Base-by-base conservation (phyloP, 192 early-diverging fungal species). In the Gorgonomyces haynaldii region DNA sequence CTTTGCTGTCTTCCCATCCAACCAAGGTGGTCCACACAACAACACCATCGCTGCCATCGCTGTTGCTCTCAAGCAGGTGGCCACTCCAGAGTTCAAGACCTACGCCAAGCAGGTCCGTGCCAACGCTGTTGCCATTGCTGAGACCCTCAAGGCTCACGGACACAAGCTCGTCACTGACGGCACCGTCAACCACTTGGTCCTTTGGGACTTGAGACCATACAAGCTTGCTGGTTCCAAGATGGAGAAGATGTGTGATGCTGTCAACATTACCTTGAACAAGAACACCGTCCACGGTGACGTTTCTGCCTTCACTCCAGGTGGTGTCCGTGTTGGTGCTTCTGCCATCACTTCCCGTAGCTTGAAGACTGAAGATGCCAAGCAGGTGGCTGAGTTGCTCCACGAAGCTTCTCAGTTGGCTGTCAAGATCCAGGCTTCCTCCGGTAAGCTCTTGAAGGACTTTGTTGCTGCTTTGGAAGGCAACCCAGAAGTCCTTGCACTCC, bases 21-120 rank as follows among this genome's bases (percentile, higher is more conserved):
- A 88, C 79, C 96, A 99, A 78, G 96, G 96, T 61, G 96, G 96
- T 37, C 96, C 96, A 25, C 96, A 99, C 83, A 99, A 99, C 84
- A 97, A 99, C 85, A 95, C 94, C 47, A 99, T 99, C 72, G 94
- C 94, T 22, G 96, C 77, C 25, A 74, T 99, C 30, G 96, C 96
- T 40, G 94, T 99, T 43, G 86, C 94, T 5, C 76, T 99, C 44
- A 96, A 96, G 83, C 96, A 97, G 73, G 96, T 78, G 10, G 90
- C 88, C 41, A 70, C 75, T 45, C 92, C 91, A 25, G 88, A 84
- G 69, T 99, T 95, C 69, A 85, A 87, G 55, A 57, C 72, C 55
- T 99, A 99, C 61, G 84, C 92, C 54, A 80, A 83, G 71, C 94
- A 97, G 71, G 94, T 99, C 56, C 81, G 88, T 50, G 84, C 81